These are phyloP conservation scores for Wickerhamiella infanticola DNA, from an alignment of 1,139 yeast species.

Conservation along the genomic window DNA sequence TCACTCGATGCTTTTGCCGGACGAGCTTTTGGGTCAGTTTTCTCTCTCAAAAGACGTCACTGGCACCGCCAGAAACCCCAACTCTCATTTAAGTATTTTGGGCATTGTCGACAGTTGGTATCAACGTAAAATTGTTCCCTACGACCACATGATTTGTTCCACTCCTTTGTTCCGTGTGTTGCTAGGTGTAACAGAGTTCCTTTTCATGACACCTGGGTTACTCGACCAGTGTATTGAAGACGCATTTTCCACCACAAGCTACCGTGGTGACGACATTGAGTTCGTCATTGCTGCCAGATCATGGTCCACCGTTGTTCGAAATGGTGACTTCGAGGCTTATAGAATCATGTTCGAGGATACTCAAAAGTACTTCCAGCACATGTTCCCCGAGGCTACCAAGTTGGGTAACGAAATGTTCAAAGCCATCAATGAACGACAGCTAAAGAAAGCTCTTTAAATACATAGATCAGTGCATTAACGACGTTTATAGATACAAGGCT, in stretches of 20 bases:
- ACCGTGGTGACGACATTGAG: slow-evolving; percentile 71
- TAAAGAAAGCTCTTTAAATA: slow-evolving; percentile 18
- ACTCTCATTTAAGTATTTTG: slow-evolving; percentile 73
- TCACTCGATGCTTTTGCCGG: slow-evolving; percentile 57
- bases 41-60: slow-evolving; percentile 31
- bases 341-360: slow-evolving; percentile 57
- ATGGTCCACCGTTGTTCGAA: slow-evolving; percentile 74
- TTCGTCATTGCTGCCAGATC: slow-evolving; percentile 59
- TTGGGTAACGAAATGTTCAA: slow-evolving; percentile 94
- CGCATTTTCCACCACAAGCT: slow-evolving; percentile 45
- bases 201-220: slow-evolving; percentile 71
- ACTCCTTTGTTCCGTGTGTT: slow-evolving; percentile 87
- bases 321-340: slow-evolving; percentile 64
- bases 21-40: slow-evolving; percentile 60
- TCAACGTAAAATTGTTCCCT: slow-evolving; percentile 70
- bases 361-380: slow-evolving; percentile 67
- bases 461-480: slow-evolving; percentile 29
- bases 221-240: slow-evolving; percentile 67
- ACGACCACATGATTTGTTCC: slow-evolving; percentile 92
- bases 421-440: slow-evolving; percentile 35
- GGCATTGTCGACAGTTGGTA: slow-evolving; percentile 94
- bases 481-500: slow-evolving; percentile 92
- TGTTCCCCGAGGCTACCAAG: slow-evolving; percentile 75
- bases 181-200: slow-evolving; percentile 83
- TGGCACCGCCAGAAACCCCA: slow-evolving; percentile 41